Base-by-base conservation (phyloP, 202 grass and related monocot species). In the Saccharum hybrid region DNA sequence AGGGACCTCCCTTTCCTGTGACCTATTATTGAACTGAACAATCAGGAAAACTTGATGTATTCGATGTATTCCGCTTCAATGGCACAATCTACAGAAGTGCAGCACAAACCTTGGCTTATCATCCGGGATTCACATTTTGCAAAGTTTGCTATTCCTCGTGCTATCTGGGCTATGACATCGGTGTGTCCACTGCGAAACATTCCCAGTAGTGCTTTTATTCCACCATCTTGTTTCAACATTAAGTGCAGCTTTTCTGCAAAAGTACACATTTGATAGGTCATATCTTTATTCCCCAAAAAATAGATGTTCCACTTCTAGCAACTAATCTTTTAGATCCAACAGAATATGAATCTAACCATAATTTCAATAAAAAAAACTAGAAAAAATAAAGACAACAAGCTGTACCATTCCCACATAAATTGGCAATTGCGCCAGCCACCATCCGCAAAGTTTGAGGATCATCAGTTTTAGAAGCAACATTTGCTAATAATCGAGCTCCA, bases 351-450 rank as follows among this genome's bases (percentile, higher is more conserved):
- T 2, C 18, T 45, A 37, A 78, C 38, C 4, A 21, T 34, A 67
- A 81, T 21, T 30, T 43, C 9, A n/a, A 22, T n/a, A 4, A 60
- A 21, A 72, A 76, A 74, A 74, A 43, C 8, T 64, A 19, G 45
- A 64, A 33, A 8, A 38, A 30, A 76, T 45, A 72, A 66, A 63
- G 11, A 89, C 7, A 76, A 59, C 3, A 81, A 80, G 26, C n/a
- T 63, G 48, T 93, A 98, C 96, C 96, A 83, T 98, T 98, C 85
- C 92, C 96, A 81, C 96, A 98, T 88, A 98, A 89, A 92, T 98
- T 98, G 83, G 96, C 96, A 84, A 98, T 80, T 78, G 91, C 96
- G 31, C 96, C 96, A 69, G 96, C 96, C 30, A 98, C 91, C 87
- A 98, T 95, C 71, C 92, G 78, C 81, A 98, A 86, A 75, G 96